Evolutionary conservation across 768 basidiomycete species (phyloP), one percentile per base, ranked within the genome.

Genomic region (Suillus clintonianus): DNA sequence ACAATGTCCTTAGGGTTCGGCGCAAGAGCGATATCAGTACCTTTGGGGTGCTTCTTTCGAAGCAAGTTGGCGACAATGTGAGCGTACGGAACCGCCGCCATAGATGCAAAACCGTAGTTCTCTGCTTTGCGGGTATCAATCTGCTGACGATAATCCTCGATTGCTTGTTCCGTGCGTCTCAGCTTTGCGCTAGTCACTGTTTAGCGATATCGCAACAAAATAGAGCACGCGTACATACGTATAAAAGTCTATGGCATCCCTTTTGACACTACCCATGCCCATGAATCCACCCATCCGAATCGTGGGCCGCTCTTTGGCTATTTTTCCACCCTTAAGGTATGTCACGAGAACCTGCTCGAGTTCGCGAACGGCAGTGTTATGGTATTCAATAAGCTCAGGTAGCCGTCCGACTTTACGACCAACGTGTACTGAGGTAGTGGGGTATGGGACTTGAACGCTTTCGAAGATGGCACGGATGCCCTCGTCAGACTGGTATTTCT

Each of bases 161-260:
- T 89, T 0, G 88, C 86, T 30, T 80, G 81, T 72, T 96, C 92
- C 1, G 92, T 90, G 19, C 88, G 86, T 70, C 70, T 72, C 24
- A 85, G 75, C 64, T 80, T 85, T 15, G 76, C 77, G 51, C 81
- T 83, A 61, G 42, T 61, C 69, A 64, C 39, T 2, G 48, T 36
- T 36, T 71, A 70, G 61, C 55, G 57, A n/a, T 8, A 10, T 55
- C 34, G 63, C 57, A 51, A n/a, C 5, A 47, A 17, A 17, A 15
- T 22, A 34, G 45, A 59, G 34, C 24, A 22, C 53, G 17, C 47
- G 60, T 32, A 83, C 92, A 69, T 71, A 94, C 92, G 90, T 93
- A 76, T 96, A 95, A 74, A 88, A 93, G 57, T 98, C 93, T 68
- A 99, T 98, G 2, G 96, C 94, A 75, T 98, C 97, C 77, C 83